Percentiles rank a stretch among this genome's conserved stretches.
Evolutionary conservation across 2,329 filamentous ascomycete genomes (phyloP).

Genomic region (Sporothrix phasma): DNA sequence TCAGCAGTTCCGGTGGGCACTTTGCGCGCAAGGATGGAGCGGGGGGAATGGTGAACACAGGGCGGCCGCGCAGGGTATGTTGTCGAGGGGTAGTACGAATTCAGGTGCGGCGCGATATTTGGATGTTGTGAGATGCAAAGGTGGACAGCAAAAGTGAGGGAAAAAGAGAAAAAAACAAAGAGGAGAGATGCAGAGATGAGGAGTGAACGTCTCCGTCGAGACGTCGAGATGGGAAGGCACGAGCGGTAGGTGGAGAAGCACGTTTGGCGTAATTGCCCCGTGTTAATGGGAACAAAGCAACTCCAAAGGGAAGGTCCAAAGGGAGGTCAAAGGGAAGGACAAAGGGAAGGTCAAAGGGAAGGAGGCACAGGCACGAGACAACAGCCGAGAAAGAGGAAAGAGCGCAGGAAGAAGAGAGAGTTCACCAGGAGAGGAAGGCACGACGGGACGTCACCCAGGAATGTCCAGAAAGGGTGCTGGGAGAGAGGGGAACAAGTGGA

Average conservation of each 20-base stretch:
- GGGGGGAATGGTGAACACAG: neutral
- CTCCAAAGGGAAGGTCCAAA: slow-evolving; percentile 4
- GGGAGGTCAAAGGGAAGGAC: neutral
- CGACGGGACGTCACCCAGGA: neutral
- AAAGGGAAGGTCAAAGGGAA: too few species aligned
- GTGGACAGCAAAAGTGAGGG: neutral
- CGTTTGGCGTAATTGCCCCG: too few species aligned
- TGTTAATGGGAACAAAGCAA: neutral
- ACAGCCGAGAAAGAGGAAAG: neutral
- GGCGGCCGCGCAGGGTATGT: neutral
- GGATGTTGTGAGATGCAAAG: neutral
- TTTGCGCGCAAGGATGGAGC: slow-evolving; percentile 10
- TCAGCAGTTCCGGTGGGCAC: slow-evolving; percentile 30
- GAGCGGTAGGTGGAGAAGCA: neutral
- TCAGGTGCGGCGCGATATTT: neutral
- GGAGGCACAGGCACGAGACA: neutral
- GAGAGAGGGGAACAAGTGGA: neutral
- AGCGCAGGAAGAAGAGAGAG: neutral
- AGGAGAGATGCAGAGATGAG: neutral
- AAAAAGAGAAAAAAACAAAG: neutral
- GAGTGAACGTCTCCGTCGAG: neutral
- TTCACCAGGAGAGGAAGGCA: slow-evolving; percentile 2
- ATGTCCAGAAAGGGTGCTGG: neutral
- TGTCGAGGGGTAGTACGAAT: neutral
- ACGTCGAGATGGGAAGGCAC: neutral